A percentile compares a stretch with the other conserved stretches of the same genome.
Evolutionary conservation across 2,329 filamentous ascomycete genomes (phyloP).

Genomic region (Phaeoacremonium minimum): DNA sequence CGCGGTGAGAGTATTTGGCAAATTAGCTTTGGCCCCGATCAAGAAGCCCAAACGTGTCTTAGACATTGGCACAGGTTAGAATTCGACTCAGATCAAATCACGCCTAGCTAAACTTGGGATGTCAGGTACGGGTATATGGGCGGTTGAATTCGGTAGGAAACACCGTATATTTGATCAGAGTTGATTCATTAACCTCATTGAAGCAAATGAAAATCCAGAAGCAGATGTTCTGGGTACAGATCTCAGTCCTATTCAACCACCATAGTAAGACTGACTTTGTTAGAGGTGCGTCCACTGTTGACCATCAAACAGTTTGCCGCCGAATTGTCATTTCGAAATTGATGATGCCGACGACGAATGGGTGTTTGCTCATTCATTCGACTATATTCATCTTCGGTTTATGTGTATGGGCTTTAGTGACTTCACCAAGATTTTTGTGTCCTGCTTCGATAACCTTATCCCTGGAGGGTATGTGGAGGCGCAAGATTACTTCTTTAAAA

Average conservation of each 20-base stretch:
- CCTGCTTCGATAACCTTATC: neutral
- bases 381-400: slow-evolving; percentile 15
- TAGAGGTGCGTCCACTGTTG: too few relatives aligned
- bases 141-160: slow-evolving; percentile 13
- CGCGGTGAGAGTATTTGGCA: slow-evolving; percentile 8
- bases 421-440: neutral
- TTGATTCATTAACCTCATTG: neutral
- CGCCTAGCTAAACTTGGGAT: too few relatives aligned
- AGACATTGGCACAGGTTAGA: slow-evolving; percentile 23
- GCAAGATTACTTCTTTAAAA: slow-evolving; percentile 21
- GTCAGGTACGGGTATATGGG: slow-evolving; percentile 20
- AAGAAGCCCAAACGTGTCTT: slow-evolving; percentile 13
- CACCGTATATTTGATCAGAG: neutral
- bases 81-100: too few relatives aligned
- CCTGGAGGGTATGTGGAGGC: slow-evolving; percentile 27
- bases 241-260: slow-evolving; percentile 18
- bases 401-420: slow-evolving; percentile 11
- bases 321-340: slow-evolving; percentile 17
- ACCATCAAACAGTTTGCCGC: slow-evolving; percentile 16
- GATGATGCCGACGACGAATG: slow-evolving; percentile 19
- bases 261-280: too few relatives aligned
- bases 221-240: slow-evolving; percentile 16
- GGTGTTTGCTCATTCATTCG: slow-evolving; percentile 14
- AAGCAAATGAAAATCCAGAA: slow-evolving; percentile 13
- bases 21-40: slow-evolving; percentile 13